Evolutionary conservation across 148 eudicot species (phyloP).

Genomic region (Beta vulgaris): DNA sequence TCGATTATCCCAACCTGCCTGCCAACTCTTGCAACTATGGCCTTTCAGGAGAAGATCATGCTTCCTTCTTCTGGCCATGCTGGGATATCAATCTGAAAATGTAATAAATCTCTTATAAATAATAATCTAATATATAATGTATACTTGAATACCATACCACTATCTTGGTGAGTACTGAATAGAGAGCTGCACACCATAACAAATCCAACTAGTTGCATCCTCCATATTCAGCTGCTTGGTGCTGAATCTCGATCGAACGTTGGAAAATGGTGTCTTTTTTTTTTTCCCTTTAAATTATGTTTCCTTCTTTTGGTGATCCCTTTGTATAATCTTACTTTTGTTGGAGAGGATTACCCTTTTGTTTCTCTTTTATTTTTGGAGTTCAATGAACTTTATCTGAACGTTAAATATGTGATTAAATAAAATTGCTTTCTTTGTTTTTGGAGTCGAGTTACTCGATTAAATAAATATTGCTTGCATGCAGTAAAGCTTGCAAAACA

Average conservation of each 20-base stretch:
- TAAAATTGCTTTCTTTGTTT: conserved; percentile 6
- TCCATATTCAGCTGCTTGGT: conserved; percentile 5
- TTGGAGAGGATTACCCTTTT: neutral
- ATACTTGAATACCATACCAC: too few species aligned
- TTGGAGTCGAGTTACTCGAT: neutral
- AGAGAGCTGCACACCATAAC: conserved; percentile 14
- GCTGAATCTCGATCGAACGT: conserved; percentile 23
- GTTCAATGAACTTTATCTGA: conserved; percentile 14
- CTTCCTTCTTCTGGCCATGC: conserved; percentile 61
- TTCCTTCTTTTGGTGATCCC: neutral
- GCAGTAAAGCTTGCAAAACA: conserved; percentile 14
- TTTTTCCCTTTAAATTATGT: neutral
- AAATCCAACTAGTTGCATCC: conserved; percentile 22
- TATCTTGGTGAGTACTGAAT: neutral
- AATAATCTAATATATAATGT: neutral
- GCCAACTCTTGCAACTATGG: conserved; percentile 41
- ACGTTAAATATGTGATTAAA: conserved; percentile 25
- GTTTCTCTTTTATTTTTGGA: neutral
- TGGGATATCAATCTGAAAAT: conserved; percentile 35
- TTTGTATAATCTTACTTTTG: conserved; percentile 22
- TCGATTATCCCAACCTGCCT: conserved; percentile 25
- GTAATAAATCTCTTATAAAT: conserved; percentile 12
- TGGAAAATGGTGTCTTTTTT: conserved; percentile 11
- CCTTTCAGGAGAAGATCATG: conserved; percentile 54
- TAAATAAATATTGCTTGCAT: neutral